Conservation (phyloP, 1,139 yeast species). For the Candida mesenterica region DNA sequence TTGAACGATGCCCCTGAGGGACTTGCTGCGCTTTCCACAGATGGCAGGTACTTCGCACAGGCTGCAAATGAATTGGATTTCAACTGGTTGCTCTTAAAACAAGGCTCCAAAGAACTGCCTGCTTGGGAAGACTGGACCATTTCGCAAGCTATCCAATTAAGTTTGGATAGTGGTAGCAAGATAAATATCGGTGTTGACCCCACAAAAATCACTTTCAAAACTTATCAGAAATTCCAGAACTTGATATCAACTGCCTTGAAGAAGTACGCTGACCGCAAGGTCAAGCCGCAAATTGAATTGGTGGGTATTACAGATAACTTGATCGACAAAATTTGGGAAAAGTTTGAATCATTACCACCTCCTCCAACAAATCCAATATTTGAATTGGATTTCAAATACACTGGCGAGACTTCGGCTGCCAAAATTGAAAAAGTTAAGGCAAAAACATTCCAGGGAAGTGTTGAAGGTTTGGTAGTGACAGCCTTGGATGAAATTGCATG, state of each 20-base stretch:
- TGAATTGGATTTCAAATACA: conserved; percentile 41
- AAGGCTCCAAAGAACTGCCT: conserved; percentile 70
- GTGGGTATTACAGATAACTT: conserved; percentile 68
- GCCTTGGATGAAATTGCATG: conserved; percentile 92
- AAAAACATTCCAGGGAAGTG: conserved; percentile 42
- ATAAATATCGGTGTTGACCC: conserved; percentile 56
- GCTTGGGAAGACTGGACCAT: conserved; percentile 90
- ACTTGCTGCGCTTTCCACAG: conserved; percentile 82
- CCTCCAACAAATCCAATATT: conserved; percentile 44
- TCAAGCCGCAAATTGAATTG: conserved; percentile 51
- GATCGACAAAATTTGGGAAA: conserved; percentile 73
- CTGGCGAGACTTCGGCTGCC: conserved; percentile 47
- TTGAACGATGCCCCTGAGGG: conserved; percentile 60
- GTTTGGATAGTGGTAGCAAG: conserved; percentile 42
- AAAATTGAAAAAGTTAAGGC: conserved; percentile 48
- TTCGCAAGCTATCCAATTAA: conserved; percentile 54
- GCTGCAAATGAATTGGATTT: conserved; percentile 85
- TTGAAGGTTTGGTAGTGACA: conserved; percentile 53
- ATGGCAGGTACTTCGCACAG: conserved; percentile 91
- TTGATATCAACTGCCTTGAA: conserved; percentile 22
- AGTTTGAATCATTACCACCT: conserved; percentile 49
- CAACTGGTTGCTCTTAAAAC: conserved; percentile 83
- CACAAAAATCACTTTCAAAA: conserved; percentile 55
- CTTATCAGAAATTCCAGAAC: conserved; percentile 26
- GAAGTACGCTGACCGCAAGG: conserved; percentile 15